Evolutionary conservation across 2,329 filamentous ascomycete species (phyloP).

Genomic region (Aspergillus flavus): DNA sequence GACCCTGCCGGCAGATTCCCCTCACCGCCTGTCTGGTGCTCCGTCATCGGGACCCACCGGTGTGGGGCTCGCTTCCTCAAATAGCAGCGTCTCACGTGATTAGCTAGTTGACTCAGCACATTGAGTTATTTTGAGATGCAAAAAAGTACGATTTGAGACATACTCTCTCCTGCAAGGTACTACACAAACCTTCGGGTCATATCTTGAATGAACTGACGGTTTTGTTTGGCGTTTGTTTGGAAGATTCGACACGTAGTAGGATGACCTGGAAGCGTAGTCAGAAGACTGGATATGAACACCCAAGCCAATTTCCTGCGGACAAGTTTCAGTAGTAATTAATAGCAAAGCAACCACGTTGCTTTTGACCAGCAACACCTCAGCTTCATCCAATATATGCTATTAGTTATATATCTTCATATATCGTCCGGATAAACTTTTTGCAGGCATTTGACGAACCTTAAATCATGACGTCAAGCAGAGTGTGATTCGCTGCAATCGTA

Average conservation of each 20-base stretch:
- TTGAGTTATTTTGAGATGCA: neutral
- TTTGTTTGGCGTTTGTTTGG: neutral
- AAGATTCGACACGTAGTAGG: neutral
- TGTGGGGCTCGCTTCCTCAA: neutral
- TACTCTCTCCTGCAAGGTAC: neutral
- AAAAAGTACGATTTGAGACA: neutral
- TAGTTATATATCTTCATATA: neutral
- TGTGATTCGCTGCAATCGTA: neutral
- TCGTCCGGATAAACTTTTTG: neutral
- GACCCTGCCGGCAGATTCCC: slow-evolving; percentile 1
- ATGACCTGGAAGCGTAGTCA: neutral
- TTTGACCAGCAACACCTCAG: neutral
- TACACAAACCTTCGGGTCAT: neutral
- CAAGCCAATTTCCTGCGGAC: neutral
- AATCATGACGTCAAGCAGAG: neutral
- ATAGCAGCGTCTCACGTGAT: neutral
- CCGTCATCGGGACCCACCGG: neutral
- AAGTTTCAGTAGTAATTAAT: neutral
- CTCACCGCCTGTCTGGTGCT: neutral
- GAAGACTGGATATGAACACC: neutral
- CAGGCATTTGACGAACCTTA: neutral
- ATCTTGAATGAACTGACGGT: neutral
- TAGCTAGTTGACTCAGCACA: neutral
- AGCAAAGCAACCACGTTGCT: neutral
- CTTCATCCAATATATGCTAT: neutral